Evolutionary conservation across 768 basidiomycete species (phyloP).

Genomic region (Dentipellis sp.): DNA sequence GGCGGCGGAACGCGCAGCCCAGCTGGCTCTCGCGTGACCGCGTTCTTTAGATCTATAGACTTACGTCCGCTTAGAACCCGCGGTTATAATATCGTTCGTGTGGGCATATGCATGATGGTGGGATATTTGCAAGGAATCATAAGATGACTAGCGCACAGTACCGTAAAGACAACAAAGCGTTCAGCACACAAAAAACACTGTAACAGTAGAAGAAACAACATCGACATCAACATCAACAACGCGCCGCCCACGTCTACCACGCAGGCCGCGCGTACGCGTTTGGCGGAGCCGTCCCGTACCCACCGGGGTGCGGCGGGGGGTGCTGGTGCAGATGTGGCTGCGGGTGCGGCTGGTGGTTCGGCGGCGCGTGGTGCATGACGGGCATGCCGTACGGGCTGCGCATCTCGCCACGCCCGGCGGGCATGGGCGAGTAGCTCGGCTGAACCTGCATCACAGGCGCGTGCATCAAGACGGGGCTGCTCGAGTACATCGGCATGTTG

Average conservation of each 20-base stretch:
- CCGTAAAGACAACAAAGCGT: slow-evolving; percentile 1
- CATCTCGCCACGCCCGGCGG: slow-evolving; percentile 29
- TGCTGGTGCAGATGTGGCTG: slow-evolving; percentile 15
- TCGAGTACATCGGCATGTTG: slow-evolving; percentile 47
- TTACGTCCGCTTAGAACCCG: not conserved
- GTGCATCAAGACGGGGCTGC: slow-evolving; percentile 63
- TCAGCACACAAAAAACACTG: not conserved
- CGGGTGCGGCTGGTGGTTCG: slow-evolving; percentile 11
- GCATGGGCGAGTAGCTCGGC: slow-evolving; percentile 23
- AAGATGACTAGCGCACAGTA: slow-evolving; percentile 1
- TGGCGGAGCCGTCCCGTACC: slow-evolving; percentile 33
- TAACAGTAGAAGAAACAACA: slow-evolving; percentile 4
- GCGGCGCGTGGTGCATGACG: slow-evolving; percentile 27
- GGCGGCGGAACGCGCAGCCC: slow-evolving; percentile 74
- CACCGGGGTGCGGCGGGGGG: slow-evolving; percentile 16
- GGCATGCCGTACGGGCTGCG: slow-evolving; percentile 26
- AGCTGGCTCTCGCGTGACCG: slow-evolving; percentile 39
- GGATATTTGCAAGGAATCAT: not conserved
- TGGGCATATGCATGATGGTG: not conserved
- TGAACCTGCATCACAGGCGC: slow-evolving; percentile 25
- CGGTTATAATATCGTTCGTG: not conserved
- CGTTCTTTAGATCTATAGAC: not conserved
- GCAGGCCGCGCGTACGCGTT: slow-evolving; percentile 35
- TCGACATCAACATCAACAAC: slow-evolving; percentile 3
- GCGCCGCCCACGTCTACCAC: slow-evolving; percentile 31